A percentile compares a stretch with the other conserved stretches of the same genome.
phyloP scores from a whole-genome alignment of 1,139 yeast species.

The Yamadazyma dushanensis region DNA sequence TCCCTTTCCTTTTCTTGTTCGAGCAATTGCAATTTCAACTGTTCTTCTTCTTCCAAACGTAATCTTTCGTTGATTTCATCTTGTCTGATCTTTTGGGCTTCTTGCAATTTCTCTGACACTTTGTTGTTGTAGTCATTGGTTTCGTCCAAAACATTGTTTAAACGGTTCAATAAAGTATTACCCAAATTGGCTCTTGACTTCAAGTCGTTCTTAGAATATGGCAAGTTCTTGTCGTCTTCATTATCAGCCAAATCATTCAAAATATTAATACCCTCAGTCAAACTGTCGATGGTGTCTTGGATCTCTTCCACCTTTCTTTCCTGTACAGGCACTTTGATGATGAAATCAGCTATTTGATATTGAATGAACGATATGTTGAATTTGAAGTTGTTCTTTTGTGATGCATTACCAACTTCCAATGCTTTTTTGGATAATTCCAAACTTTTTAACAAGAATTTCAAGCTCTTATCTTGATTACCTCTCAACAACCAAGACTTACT shows the following conservation, averaged over 20 bases:
- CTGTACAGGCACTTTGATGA: conserved; percentile 61
- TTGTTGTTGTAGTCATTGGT: conserved; percentile 68
- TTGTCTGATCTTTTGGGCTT: conserved; percentile 68
- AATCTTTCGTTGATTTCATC: conserved; percentile 49
- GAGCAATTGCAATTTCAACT: conserved; percentile 39
- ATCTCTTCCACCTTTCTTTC: conserved; percentile 66
- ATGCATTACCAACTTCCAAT: conserved; percentile 35
- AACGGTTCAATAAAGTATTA: conserved; percentile 69
- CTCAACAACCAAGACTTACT: conserved; percentile 92
- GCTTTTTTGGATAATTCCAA: conserved; percentile 66
- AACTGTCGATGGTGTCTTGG: conserved; percentile 54
- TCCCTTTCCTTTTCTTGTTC: conserved; percentile 63
- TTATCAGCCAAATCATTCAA: conserved; percentile 59
- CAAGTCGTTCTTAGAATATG: conserved; percentile 76
- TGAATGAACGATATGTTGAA: conserved; percentile 85
- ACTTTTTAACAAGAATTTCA: conserved; percentile 60
- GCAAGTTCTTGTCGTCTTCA: conserved; percentile 54
- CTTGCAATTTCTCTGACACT: conserved; percentile 62
- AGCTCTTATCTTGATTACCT: conserved; percentile 67
- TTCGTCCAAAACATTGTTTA: conserved; percentile 68
- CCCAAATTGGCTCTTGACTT: conserved; percentile 87
- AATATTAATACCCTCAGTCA: conserved; percentile 61
- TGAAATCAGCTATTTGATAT: conserved; percentile 82
- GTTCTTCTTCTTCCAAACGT: conserved; percentile 40
- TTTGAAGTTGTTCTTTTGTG: conserved; percentile 41